Conservation (phyloP, 2,329 filamentous ascomycete species). For the Colletotrichum spaethianum region DNA sequence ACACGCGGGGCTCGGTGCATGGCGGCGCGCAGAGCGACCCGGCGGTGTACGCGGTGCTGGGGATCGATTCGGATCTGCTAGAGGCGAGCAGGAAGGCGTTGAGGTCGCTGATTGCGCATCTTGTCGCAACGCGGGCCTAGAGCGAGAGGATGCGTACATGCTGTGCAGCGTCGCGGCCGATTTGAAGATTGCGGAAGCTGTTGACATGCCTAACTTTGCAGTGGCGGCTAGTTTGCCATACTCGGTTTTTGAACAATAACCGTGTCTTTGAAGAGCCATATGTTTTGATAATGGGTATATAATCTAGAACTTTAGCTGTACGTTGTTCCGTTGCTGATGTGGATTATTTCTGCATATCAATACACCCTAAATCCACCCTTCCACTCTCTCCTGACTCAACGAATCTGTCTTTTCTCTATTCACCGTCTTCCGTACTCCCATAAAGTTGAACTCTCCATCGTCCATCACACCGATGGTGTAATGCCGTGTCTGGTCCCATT, state of each 20-base stretch:
- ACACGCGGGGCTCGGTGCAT: constrained; percentile 48
- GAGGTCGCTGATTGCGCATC: constrained; percentile 63
- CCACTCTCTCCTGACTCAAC: neutral
- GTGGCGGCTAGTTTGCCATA: constrained; percentile 65
- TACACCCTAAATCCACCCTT: neutral
- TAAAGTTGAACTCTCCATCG: constrained; percentile 4
- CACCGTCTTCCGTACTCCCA: neutral
- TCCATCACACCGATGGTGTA: constrained; percentile 20
- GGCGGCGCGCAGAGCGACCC: constrained; percentile 45
- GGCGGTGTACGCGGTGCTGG: constrained; percentile 59
- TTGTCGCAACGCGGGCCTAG: constrained; percentile 62
- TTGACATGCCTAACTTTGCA: constrained; percentile 68
- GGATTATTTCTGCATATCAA: neutral
- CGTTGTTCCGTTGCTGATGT: fast-evolving
- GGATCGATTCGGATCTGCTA: constrained; percentile 61
- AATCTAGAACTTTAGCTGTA: neutral
- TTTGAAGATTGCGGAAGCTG: constrained; percentile 65
- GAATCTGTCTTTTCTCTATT: constrained; percentile 16
- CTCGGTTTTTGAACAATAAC: constrained; percentile 57
- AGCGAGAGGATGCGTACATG: constrained; percentile 65
- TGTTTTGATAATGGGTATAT: neutral
- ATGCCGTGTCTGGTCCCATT: neutral
- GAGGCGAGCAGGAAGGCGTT: constrained; percentile 65
- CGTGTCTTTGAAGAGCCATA: neutral
- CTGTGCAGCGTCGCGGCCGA: constrained; percentile 64